These are phyloP conservation scores for Gracilaria gracilis DNA, from an alignment of 23 red algal genomes.

Conservation along the genomic window DNA sequence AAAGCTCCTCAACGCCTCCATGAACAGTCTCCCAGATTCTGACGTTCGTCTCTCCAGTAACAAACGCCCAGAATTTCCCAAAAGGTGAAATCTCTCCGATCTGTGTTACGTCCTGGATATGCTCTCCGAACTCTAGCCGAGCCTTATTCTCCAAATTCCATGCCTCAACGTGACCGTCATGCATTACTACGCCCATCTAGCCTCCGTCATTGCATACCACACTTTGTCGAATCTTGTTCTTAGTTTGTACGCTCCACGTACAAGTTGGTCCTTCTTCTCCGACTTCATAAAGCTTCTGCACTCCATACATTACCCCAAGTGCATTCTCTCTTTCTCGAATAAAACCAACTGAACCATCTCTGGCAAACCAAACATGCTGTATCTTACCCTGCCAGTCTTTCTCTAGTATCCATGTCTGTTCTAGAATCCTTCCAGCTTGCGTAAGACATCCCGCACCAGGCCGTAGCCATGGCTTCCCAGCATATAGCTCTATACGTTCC, in stretches of 20 bases:
- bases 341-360: neutral
- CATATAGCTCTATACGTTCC: neutral
- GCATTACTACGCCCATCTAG: neutral
- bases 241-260: neutral
- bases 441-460: neutral
- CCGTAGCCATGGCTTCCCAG: neutral
- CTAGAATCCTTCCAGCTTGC: neutral
- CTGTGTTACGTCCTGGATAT: neutral
- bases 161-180: neutral
- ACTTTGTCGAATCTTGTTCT: neutral
- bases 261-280: neutral
- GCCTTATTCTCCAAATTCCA: neutral
- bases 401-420: neutral
- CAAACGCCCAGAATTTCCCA: neutral
- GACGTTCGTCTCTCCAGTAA: neutral
- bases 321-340: constrained; percentile 8
- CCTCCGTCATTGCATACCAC: neutral
- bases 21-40: neutral
- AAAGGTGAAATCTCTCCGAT: neutral
- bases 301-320: neutral
- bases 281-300: neutral
- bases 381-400: neutral
- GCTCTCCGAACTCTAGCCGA: neutral
- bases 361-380: neutral
- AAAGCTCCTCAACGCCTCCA: neutral